Evolutionary conservation across 495 filamentous ascomycete genomes (phyloP).

Genomic region (Xeromyces bisporus): DNA sequence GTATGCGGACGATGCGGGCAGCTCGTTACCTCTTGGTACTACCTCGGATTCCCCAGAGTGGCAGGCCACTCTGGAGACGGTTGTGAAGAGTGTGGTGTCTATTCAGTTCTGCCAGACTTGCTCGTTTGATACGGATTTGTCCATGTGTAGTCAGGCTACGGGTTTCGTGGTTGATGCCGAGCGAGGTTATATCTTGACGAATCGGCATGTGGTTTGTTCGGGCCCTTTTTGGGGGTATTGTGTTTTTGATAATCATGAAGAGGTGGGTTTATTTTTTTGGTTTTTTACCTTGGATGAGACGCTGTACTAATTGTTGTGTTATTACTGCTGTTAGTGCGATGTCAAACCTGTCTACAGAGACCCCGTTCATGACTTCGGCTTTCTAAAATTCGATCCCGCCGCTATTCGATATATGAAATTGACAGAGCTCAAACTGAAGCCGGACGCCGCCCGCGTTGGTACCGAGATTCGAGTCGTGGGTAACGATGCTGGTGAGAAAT

Average conservation of each 20-base stretch:
- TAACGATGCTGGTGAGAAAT: constrained; percentile 97
- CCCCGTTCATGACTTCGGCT: constrained; percentile 95
- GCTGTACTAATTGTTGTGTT: background rate
- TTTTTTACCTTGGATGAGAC: background rate
- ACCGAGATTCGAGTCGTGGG: constrained; percentile 91
- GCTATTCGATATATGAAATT: constrained; percentile 94
- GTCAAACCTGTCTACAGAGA: constrained; percentile 97
- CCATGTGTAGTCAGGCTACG: constrained; percentile 85
- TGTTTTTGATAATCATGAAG: constrained; percentile 96
- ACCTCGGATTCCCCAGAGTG: constrained; percentile 81
- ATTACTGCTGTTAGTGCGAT: constrained; percentile 46
- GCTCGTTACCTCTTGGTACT: constrained; percentile 22
- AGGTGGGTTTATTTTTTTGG: constrained; percentile 31
- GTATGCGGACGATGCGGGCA: constrained; percentile 25
- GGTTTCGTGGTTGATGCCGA: constrained; percentile 97
- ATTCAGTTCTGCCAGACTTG: constrained; percentile 98
- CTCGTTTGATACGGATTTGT: constrained; percentile 91
- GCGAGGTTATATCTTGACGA: constrained; percentile 77
- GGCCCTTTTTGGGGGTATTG: constrained; percentile 96
- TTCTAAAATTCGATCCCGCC: constrained; percentile 87
- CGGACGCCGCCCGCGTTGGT: constrained; percentile 80
- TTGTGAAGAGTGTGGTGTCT: constrained; percentile 84
- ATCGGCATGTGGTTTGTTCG: constrained; percentile 87
- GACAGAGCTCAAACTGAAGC: constrained; percentile 58
- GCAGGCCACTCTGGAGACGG: constrained; percentile 88